These are phyloP conservation scores for Tardiomyces digboiensis DNA, from an alignment of 1,139 yeast genomes.

Conservation along the genomic window DNA sequence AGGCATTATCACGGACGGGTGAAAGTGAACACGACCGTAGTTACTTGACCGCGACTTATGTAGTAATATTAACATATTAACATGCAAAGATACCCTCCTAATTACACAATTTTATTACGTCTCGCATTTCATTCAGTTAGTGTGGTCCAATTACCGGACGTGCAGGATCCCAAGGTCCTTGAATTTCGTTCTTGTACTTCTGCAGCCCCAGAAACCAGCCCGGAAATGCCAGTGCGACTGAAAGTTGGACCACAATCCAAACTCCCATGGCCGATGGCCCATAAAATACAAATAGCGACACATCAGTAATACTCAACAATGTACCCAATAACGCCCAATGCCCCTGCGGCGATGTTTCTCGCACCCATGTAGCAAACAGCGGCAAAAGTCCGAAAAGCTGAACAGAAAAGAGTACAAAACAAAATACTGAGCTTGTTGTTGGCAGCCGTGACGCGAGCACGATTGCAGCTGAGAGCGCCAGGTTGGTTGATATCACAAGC, in stretches of 20 bases:
- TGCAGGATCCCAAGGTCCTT: constrained; percentile 95
- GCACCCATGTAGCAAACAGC: constrained; percentile 50
- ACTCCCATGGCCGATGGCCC: constrained; percentile 35
- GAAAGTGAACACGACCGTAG: no score
- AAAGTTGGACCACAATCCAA: constrained; percentile 42
- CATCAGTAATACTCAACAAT: constrained; percentile 19
- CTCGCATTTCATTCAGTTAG: no score
- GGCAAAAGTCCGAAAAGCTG: constrained; percentile 69
- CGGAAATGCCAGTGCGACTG: constrained; percentile 53
- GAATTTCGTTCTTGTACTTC: constrained; percentile 75
- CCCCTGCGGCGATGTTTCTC: constrained; percentile 19
- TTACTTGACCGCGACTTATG: no score
- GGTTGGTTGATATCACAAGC: constrained; percentile 72
- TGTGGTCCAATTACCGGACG: constrained; percentile 40
- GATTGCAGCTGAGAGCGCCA: constrained; percentile 78
- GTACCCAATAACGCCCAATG: constrained; percentile 18
- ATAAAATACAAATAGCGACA: constrained; percentile 28
- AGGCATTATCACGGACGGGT: no score
- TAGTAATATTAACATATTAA: no score
- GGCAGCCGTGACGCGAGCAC: constrained; percentile 79
- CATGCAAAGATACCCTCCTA: no score
- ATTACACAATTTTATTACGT: no score
- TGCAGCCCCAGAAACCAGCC: constrained; percentile 63
- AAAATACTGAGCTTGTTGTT: constrained; percentile 69
- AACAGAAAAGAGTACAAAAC: constrained; percentile 67